A percentile compares a stretch with the other conserved stretches of the same genome.
These are phyloP conservation scores for Phaseolus lunatus DNA, from an alignment of 306 rosid species.

Conservation along the genomic window DNA sequence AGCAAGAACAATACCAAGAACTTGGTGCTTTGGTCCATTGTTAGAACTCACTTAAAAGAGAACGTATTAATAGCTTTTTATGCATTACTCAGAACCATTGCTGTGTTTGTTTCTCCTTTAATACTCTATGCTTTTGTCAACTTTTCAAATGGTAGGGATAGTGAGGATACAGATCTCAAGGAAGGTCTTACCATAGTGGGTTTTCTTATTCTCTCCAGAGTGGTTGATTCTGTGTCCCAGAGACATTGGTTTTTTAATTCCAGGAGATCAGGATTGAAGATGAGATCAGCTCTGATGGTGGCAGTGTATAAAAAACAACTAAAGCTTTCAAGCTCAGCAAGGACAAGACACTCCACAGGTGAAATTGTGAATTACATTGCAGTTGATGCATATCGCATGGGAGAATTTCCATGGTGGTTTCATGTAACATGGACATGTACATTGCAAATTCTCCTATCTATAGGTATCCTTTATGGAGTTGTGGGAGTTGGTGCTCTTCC, in stretches of 20 bases:
- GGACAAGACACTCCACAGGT: constrained; percentile 71
- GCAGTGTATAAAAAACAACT: constrained; percentile 75
- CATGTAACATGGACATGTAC: no score
- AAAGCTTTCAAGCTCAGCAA: constrained; percentile 69
- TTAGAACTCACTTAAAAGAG: background rate
- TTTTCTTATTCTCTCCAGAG: background rate
- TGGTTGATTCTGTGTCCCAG: background rate
- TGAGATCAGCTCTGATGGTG: constrained; percentile 85
- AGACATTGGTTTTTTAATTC: background rate
- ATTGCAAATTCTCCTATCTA: no score
- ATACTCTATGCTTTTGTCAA: constrained; percentile 1
- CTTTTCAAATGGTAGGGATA: background rate
- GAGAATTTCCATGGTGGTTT: no score
- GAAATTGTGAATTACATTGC: constrained; percentile 84
- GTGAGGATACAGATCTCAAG: background rate
- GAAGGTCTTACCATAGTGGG: background rate
- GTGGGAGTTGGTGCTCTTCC: no score
- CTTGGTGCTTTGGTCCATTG: background rate
- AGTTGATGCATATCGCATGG: constrained; percentile 86
- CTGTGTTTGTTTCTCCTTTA: background rate
- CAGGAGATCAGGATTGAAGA: constrained; percentile 25
- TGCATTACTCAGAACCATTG: background rate
- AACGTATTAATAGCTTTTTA: background rate
- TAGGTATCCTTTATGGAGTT: no score
- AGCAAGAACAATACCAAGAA: background rate